These are phyloP conservation scores for Trifolium subterraneum DNA, from an alignment of 306 rosid genomes.

Conservation along the genomic window DNA sequence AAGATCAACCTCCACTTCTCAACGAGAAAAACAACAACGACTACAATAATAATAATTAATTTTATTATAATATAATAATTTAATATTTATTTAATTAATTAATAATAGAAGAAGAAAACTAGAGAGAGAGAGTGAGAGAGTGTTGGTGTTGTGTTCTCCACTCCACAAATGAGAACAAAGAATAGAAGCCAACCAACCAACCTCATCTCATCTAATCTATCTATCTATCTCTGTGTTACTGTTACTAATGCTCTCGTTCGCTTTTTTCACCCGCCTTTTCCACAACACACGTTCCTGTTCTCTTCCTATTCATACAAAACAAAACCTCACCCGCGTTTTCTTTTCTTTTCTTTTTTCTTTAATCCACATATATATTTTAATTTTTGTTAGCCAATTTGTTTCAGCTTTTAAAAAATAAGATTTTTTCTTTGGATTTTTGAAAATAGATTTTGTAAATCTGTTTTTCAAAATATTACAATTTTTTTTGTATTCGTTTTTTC, in stretches of 20 bases:
- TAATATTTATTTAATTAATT: not conserved
- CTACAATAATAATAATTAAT: not conserved
- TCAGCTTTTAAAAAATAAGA: too few relatives aligned
- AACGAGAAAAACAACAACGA: slow-evolving; percentile 8
- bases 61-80: not conserved
- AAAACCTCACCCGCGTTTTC: not conserved
- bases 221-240: slow-evolving; percentile 14
- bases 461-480: too few relatives aligned
- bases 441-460: too few relatives aligned
- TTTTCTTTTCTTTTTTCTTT: not conserved
- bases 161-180: slow-evolving; percentile 88
- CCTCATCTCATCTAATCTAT: not conserved
- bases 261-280: slow-evolving; percentile 38
- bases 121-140: slow-evolving; percentile 45
- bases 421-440: too few relatives aligned
- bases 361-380: not conserved
- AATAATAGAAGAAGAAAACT: not conserved
- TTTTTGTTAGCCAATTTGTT: too few relatives aligned
- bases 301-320: not conserved
- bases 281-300: slow-evolving; percentile 24
- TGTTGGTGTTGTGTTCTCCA: slow-evolving; percentile 70
- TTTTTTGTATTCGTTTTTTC: too few relatives aligned
- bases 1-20: slow-evolving; percentile 35
- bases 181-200: slow-evolving; percentile 83
- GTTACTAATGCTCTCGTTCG: not conserved